Percentiles rank a stretch among this genome's conserved stretches.
Evolutionary conservation across 768 basidiomycete species (phyloP).

Genomic region (Lactarius psammicola): DNA sequence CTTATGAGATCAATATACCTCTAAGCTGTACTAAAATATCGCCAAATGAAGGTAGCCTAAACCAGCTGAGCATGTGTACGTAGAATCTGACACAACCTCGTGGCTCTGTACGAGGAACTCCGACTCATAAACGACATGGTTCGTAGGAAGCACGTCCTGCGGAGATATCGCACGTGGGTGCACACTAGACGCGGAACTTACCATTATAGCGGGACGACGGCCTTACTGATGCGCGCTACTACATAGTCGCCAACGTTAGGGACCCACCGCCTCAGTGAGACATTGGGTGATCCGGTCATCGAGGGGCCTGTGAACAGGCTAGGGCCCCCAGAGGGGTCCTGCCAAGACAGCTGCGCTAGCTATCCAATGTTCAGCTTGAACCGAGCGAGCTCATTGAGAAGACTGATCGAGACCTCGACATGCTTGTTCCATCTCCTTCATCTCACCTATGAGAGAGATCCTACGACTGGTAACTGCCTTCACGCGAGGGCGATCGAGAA

Average conservation of each 20-base stretch:
- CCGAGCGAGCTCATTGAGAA: conserved; percentile 45
- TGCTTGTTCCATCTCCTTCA: conserved; percentile 51
- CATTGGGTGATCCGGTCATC: conserved; percentile 61
- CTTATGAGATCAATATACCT: neutral
- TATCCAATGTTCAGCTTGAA: conserved; percentile 62
- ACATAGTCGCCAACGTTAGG: conserved; percentile 43
- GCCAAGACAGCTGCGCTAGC: conserved; percentile 32
- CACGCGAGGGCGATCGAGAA: conserved; percentile 40
- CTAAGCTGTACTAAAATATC: neutral
- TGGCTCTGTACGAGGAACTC: conserved; percentile 53
- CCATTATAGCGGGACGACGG: conserved; percentile 23
- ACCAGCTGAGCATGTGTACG: conserved; percentile 72
- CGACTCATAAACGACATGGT: conserved; percentile 49
- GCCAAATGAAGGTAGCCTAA: conserved; percentile 55
- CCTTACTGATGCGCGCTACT: too few relatives aligned
- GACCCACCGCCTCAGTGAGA: conserved; percentile 61
- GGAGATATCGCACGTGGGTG: conserved; percentile 58
- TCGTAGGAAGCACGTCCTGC: conserved; percentile 59
- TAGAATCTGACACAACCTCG: conserved; percentile 53
- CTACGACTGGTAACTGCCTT: conserved; percentile 49
- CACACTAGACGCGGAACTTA: conserved; percentile 48
- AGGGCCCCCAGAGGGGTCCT: neutral
- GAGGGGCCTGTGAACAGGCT: conserved; percentile 46
- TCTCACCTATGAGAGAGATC: conserved; percentile 61
- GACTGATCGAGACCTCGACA: conserved; percentile 37